phyloP scores from a whole-genome alignment of 2,329 filamentous ascomycete genomes.

The Endocalyx cinctus region DNA sequence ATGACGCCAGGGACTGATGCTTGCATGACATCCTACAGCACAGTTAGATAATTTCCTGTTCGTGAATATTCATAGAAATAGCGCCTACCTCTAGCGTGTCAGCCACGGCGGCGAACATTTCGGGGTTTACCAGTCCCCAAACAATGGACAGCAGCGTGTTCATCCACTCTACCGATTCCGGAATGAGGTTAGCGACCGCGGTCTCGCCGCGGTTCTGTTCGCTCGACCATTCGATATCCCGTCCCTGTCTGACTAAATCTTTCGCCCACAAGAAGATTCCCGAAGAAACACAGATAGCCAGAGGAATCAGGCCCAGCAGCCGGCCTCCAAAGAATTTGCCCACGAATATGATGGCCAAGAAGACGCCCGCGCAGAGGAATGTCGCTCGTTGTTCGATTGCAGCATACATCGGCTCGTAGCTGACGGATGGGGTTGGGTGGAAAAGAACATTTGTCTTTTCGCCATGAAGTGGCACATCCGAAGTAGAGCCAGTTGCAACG shows the following conservation, averaged over 20 bases:
- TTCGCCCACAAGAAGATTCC: constrained; percentile 88
- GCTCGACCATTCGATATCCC: constrained; percentile 81
- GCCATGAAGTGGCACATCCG: constrained; percentile 90
- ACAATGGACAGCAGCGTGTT: constrained; percentile 80
- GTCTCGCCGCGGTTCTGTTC: constrained; percentile 82
- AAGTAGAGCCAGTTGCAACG: constrained; percentile 73
- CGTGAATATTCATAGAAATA: constrained; percentile 1
- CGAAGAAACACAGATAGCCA: constrained; percentile 66
- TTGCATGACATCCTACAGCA: constrained; percentile 82
- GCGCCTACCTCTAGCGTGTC: constrained; percentile 77
- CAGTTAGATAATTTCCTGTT: constrained; percentile 7
- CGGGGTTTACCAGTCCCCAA: constrained; percentile 90
- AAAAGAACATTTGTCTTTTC: constrained; percentile 97
- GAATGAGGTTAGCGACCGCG: constrained; percentile 82
- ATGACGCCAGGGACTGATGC: constrained; percentile 87
- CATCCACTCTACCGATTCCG: constrained; percentile 94
- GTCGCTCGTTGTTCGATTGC: constrained; percentile 71
- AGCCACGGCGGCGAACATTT: constrained; percentile 89
- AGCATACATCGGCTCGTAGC: constrained; percentile 83
- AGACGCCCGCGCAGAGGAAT: constrained; percentile 64
- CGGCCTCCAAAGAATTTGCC: constrained; percentile 77
- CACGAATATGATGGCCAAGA: constrained; percentile 68
- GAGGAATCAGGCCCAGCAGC: constrained; percentile 69
- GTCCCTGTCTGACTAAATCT: constrained; percentile 75
- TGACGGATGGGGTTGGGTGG: constrained; percentile 86